Conservation (phyloP, 495 filamentous ascomycete genomes). For the Daldinia caldariorum region DNA sequence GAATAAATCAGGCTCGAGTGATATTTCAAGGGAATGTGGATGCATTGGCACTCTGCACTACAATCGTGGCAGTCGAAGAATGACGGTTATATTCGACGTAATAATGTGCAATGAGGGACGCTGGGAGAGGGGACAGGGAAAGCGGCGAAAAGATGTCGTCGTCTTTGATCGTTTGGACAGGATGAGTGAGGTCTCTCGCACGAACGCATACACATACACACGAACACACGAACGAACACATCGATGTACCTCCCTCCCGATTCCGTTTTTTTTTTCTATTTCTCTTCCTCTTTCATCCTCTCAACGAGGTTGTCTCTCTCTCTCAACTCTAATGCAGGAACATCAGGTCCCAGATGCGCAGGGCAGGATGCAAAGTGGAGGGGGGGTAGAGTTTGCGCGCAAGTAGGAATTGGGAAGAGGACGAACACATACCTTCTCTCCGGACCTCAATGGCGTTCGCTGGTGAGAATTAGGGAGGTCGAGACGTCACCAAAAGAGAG, state of each 20-base stretch:
- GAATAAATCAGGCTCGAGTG: conserved; percentile 32
- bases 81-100: conserved; percentile 18
- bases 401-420: conserved; percentile 43
- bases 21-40: conserved; percentile 15
- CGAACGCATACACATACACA: conserved; percentile 34
- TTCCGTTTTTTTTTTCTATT: conserved; percentile 20
- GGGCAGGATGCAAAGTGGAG: conserved; percentile 42
- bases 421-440: conserved; percentile 53
- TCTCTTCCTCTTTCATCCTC: conserved; percentile 17
- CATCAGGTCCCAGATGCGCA: conserved; percentile 50
- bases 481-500: conserved; percentile 49
- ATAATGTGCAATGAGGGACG: conserved; percentile 19
- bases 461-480: conserved; percentile 51
- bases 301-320: conserved; percentile 45
- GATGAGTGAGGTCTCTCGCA: conserved; percentile 40
- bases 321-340: conserved; percentile 57
- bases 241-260: conserved; percentile 24
- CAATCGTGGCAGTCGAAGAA: conserved; percentile 24
- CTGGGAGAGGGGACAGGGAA: conserved; percentile 11
- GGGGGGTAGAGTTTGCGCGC: conserved; percentile 47
- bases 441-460: conserved; percentile 48
- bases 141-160: conserved; percentile 39
- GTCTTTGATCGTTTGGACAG: conserved; percentile 42
- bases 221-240: conserved; percentile 29
- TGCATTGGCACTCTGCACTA: conserved; percentile 16